These are phyloP conservation scores for Conticribra weissflogii DNA, from an alignment of 108 stramenopile species.

Conservation along the genomic window DNA sequence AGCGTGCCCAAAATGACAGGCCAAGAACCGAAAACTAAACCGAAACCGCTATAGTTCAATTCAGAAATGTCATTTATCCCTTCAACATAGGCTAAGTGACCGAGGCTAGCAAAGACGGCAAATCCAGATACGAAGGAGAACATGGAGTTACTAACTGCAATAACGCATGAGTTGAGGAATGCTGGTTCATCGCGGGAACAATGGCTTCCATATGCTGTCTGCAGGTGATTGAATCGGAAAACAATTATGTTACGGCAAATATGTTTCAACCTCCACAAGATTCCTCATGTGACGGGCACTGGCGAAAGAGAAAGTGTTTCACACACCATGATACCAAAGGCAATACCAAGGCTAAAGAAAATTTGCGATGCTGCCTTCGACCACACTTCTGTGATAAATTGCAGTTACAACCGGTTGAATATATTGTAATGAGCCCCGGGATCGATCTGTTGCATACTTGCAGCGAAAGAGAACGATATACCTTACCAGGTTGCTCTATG, in stretches of 20 bases:
- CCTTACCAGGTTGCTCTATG: conserved; percentile 37
- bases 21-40: conserved; percentile 58
- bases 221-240: too few species aligned
- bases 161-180: conserved; percentile 54
- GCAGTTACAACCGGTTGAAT: too few species aligned
- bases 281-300: too few species aligned
- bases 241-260: too few species aligned
- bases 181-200: conserved; percentile 58
- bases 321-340: conserved; percentile 71
- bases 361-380: conserved; percentile 66
- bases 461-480: too few species aligned
- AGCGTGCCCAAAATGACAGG: conserved; percentile 63
- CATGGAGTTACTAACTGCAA: conserved; percentile 51
- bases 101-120: conserved; percentile 71
- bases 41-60: conserved; percentile 38
- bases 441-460: too few species aligned
- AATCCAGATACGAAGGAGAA: conserved; percentile 69
- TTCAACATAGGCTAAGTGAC: conserved; percentile 52
- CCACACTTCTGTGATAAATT: conserved; percentile 47
- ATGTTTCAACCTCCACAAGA: too few species aligned
- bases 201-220: conserved; percentile 65
- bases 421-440: too few species aligned
- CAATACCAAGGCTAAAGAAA: conserved; percentile 63
- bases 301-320: too few species aligned
- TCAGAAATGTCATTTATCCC: conserved; percentile 17